These are phyloP conservation scores for Trichoderma atroviride DNA, from an alignment of 2,329 filamentous ascomycete genomes.

Conservation along the genomic window DNA sequence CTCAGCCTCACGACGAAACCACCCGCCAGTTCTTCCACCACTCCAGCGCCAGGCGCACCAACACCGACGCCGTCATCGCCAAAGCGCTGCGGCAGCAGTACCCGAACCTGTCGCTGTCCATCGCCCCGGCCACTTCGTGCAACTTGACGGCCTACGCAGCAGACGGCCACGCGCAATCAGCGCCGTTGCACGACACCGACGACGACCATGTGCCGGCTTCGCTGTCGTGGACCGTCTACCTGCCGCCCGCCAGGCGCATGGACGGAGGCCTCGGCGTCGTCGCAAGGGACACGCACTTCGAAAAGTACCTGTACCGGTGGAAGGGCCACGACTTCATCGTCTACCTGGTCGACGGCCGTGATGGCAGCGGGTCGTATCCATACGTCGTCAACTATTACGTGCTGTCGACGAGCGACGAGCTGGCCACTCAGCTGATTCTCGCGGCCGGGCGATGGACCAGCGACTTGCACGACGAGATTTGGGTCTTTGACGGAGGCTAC, in stretches of 20 bases:
- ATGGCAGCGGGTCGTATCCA: slow-evolving; percentile 41
- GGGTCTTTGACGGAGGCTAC: slow-evolving; percentile 63
- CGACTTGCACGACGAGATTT: slow-evolving; percentile 64
- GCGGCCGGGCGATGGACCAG: slow-evolving; percentile 57
- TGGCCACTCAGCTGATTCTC: slow-evolving; percentile 55
- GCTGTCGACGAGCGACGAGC: slow-evolving; percentile 38
- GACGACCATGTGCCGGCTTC: slow-evolving; percentile 36
- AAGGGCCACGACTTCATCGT: slow-evolving; percentile 47
- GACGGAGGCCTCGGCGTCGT: slow-evolving; percentile 44
- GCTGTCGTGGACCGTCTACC: slow-evolving; percentile 44
- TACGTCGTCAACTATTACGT: slow-evolving; percentile 44
- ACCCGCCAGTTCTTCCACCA: slow-evolving; percentile 42
- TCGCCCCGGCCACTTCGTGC: slow-evolving; percentile 39
- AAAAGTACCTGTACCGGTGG: slow-evolving; percentile 50
- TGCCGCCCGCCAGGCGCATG: slow-evolving; percentile 46
- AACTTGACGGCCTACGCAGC: slow-evolving; percentile 49
- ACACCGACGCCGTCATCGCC: slow-evolving; percentile 49
- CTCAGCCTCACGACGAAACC: slow-evolving; percentile 11
- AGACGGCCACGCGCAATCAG: slow-evolving; percentile 43
- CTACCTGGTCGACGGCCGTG: slow-evolving; percentile 47
- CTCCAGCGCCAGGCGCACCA: slow-evolving; percentile 44
- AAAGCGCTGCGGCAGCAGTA: slow-evolving; percentile 47
- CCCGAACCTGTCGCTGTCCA: slow-evolving; percentile 46
- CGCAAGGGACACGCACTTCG: slow-evolving; percentile 34
- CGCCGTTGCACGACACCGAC: slow-evolving; percentile 35